These are phyloP conservation scores for Periconia sp. DNA, from an alignment of 2,329 filamentous ascomycete species.

Conservation along the genomic window DNA sequence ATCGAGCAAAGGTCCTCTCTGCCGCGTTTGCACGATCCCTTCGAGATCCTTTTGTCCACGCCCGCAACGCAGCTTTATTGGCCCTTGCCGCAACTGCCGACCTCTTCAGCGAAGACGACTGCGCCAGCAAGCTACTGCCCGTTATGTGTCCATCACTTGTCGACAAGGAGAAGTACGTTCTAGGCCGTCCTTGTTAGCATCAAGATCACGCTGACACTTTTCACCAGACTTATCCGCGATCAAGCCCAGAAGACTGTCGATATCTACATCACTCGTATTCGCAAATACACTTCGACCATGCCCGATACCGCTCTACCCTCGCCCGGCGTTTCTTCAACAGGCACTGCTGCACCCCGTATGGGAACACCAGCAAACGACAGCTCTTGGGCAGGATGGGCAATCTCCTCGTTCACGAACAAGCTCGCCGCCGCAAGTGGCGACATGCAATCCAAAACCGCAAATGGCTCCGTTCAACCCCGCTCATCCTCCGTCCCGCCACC, in stretches of 20 bases:
- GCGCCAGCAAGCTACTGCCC: constrained; percentile 81
- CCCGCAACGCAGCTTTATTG: constrained; percentile 85
- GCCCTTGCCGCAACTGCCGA: constrained; percentile 86
- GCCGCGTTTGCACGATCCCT: constrained; percentile 91
- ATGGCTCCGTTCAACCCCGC: constrained; percentile 51
- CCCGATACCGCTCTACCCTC: constrained; percentile 80
- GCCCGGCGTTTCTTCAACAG: constrained; percentile 56
- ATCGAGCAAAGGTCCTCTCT: constrained; percentile 86
- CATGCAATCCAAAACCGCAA: constrained; percentile 65
- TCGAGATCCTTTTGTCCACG: constrained; percentile 93
- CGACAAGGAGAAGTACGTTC: constrained; percentile 82
- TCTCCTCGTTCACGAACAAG: constrained; percentile 98
- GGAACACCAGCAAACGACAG: constrained; percentile 73
- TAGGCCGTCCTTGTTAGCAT: no score
- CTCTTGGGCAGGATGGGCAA: constrained; percentile 95
- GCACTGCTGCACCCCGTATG: constrained; percentile 69
- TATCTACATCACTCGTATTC: constrained; percentile 79
- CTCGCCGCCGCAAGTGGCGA: constrained; percentile 83
- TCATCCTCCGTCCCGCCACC: constrained; percentile 57
- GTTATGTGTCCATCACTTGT: constrained; percentile 83
- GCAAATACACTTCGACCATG: constrained; percentile 77
- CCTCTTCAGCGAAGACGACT: constrained; percentile 87
- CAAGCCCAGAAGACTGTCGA: constrained; percentile 91
- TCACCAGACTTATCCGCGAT: constrained; percentile 74
- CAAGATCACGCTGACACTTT: constrained; percentile 9